Evolutionary conservation across 2,329 filamentous ascomycete species (phyloP), one percentile per base, ranked within the genome.

Genomic region (Gliomastix tumulicola): DNA sequence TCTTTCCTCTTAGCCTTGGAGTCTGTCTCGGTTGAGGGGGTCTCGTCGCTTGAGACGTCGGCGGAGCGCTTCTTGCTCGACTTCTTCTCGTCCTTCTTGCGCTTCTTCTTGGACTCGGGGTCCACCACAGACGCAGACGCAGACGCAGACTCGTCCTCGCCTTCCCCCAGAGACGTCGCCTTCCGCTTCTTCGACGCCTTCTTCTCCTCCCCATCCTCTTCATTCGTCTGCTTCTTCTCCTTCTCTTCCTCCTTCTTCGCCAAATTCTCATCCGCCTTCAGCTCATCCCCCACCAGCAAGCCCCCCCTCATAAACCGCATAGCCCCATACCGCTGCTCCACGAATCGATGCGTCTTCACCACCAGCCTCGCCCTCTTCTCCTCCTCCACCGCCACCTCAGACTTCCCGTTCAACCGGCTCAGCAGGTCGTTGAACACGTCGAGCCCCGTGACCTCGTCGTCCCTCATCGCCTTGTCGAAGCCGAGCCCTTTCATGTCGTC

Each of bases 401-500:
- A 80, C 59, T 88, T 92, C 35, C 90, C 92, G 59, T 98, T 98
- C 39, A 98, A 64, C 37, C 92, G 73, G 17, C 90, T 89, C 16
- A 98, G 67, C 5, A 98, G 66, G 44, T 87, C 86, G 53, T 89
- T 86, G 48, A 97, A 88, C 15, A 82, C 84, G 54, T 89, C 85
- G 25, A 97, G 71, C 1, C 90, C 92, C 17, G 90, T 94, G 44
- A 88, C 78, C 53, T 86, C 77, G 46, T 88, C 81, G 46, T 82
- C 80, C 49, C 78, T 79, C n/a, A n/a, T n/a, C 37, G 82, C 82
- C 44, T 78, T 71, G 57, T 83, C 83, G 45, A 89, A 92, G 21
- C 92, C 92, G 30, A 98, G 68, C 4, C 92, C 92, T 30, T 94
- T 76, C 49, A 82, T 94, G 56, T 97, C 88, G 54, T 97, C 89